These are phyloP conservation scores for Debaryomyces castellii DNA, from an alignment of 805 yeast genomes.

Conservation along the genomic window DNA sequence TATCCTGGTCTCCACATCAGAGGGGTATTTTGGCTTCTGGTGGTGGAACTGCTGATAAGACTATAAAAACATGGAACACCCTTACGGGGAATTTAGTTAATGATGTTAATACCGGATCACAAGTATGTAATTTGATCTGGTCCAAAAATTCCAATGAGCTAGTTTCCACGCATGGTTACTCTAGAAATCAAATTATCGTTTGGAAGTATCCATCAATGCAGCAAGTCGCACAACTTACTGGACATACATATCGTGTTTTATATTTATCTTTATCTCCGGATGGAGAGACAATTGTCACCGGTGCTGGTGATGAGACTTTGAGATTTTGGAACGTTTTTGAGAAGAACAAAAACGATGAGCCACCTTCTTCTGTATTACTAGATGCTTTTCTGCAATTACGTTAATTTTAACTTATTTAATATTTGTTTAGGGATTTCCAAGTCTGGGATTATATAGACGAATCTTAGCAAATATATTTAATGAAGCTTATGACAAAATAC, in stretches of 20 bases:
- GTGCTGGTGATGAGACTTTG: slow-evolving; percentile 97
- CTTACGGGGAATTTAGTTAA: slow-evolving; percentile 68
- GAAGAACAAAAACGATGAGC: slow-evolving; percentile 58
- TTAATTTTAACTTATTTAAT: slow-evolving; percentile 19
- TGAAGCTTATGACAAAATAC: not conserved
- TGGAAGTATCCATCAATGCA: slow-evolving; percentile 95
- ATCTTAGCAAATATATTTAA: slow-evolving; percentile 1
- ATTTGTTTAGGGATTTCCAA: not conserved
- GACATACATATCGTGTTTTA: slow-evolving; percentile 89
- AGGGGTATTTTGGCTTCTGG: slow-evolving; percentile 92
- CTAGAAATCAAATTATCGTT: slow-evolving; percentile 83
- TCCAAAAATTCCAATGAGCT: slow-evolving; percentile 87
- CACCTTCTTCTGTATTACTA: slow-evolving; percentile 61
- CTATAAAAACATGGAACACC: slow-evolving; percentile 91
- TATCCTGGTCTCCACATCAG: slow-evolving; percentile 97
- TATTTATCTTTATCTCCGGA: slow-evolving; percentile 91
- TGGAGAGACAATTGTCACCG: slow-evolving; percentile 95
- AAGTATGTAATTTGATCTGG: slow-evolving; percentile 94
- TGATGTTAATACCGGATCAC: slow-evolving; percentile 94
- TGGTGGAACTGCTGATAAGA: slow-evolving; percentile 94
- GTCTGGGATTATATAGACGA: not conserved
- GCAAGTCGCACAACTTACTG: slow-evolving; percentile 89
- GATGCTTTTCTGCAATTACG: slow-evolving; percentile 77
- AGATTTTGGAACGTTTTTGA: slow-evolving; percentile 96
- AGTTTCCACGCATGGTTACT: slow-evolving; percentile 93